Evolutionary conservation across 2,329 filamentous ascomycete species (phyloP), one percentile per base, ranked within the genome.

Genomic region (Metarhizium rileyi): DNA sequence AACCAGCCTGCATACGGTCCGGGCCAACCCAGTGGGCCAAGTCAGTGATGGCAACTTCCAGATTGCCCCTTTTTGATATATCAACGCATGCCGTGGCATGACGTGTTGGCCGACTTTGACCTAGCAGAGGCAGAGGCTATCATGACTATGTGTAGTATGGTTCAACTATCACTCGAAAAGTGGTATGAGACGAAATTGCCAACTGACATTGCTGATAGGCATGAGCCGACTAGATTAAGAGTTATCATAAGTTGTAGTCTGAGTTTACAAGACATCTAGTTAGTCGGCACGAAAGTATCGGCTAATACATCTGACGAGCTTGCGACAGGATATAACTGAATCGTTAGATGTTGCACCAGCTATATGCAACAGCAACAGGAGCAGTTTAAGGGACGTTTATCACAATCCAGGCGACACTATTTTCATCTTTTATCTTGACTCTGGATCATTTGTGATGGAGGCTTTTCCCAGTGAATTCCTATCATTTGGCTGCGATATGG

Each of bases 1-100:
- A 85, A 83, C 60, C 86, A 89, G 63, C 85, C 86, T 35, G 80
- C 81, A 48, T 90, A 85, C 66, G 73, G 75, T 52, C 79, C 81
- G 28, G 86, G 86, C 57, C 86, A 86, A 56, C 78, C 80, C 44
- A 65, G 59, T 55, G 81, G 77, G 58, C 84, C 86, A 66, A 86
- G 86, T 87, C 81, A 78, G 86, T 84, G 56, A 60, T 46, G 33
- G 16, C 48, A 44, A 40, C 26, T 41, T 33, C 33, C n/a, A 23
- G 7, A 25, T 44, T 40, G 35, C 48, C 30, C 45, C 18, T 48
- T 44, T 27, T 48, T 27, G 12, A 36, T 27, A 30, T 16, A 26
- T 27, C 8, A 47, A 38, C 28, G 25, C 41, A 25, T 35, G 35
- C 33, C 26, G 40, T 49, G 35, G 43, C 43, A 23, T 47, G 45